A percentile compares a stretch with the other conserved stretches of the same genome.
phyloP scores from a whole-genome alignment of 768 basidiomycete species.

The Leccinum broughii region DNA sequence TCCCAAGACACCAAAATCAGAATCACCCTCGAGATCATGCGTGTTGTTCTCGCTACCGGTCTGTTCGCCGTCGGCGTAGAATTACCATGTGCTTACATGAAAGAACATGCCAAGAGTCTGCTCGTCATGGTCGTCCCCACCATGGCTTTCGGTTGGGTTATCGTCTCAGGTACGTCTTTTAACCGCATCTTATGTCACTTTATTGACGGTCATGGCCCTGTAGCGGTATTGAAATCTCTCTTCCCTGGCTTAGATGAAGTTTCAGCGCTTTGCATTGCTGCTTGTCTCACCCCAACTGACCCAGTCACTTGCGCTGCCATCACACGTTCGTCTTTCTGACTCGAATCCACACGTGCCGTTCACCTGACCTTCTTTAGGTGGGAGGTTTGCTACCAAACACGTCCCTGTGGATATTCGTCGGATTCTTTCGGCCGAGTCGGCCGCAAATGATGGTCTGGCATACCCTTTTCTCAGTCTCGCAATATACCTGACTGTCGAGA shows the following conservation, averaged over 20 bases:
- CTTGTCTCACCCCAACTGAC: constrained; percentile 92
- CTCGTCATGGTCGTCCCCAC: constrained; percentile 74
- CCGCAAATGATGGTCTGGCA: constrained; percentile 94
- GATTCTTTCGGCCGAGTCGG: constrained; percentile 85
- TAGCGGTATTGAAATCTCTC: constrained; percentile 66
- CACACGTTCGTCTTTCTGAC: constrained; percentile 47
- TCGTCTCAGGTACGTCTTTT: constrained; percentile 58
- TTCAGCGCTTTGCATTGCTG: constrained; percentile 82
- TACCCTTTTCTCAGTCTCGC: constrained; percentile 90
- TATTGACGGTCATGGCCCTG: not conserved
- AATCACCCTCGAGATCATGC: constrained; percentile 86
- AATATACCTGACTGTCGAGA: constrained; percentile 80
- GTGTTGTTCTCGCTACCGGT: constrained; percentile 86
- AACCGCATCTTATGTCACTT: not conserved
- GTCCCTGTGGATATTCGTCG: constrained; percentile 77
- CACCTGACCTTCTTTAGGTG: constrained; percentile 43
- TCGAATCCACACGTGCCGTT: not conserved
- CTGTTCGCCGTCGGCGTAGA: constrained; percentile 97
- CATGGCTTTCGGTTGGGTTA: constrained; percentile 84
- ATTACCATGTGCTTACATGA: constrained; percentile 83
- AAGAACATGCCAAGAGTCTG: constrained; percentile 71
- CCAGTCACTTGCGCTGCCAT: constrained; percentile 89
- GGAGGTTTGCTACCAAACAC: constrained; percentile 66
- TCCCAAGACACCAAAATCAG: constrained; percentile 35
- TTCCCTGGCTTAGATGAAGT: constrained; percentile 73